Conservation (phyloP, 176 grass and related monocot species). For the Oryza rufipogon region DNA sequence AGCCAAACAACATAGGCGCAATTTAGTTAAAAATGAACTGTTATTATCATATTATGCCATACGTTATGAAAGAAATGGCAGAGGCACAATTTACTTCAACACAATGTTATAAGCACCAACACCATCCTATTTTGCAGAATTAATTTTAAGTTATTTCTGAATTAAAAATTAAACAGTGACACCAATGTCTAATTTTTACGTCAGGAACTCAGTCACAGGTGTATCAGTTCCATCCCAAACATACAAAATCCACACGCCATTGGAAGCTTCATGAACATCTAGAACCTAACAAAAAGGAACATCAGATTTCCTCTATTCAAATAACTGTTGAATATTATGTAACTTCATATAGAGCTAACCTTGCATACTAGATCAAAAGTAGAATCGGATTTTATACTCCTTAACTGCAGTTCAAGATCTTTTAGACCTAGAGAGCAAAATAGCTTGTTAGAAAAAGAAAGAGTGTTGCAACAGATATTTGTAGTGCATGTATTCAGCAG, state of each 20-base stretch:
- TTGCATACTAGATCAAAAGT: conserved; percentile 89
- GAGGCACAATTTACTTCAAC: not conserved
- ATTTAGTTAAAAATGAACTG: conserved; percentile 22
- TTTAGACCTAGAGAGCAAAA: conserved; percentile 55
- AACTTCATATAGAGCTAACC: conserved; percentile 50
- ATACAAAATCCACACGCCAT: conserved; percentile 58
- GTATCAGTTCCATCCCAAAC: conserved; percentile 96
- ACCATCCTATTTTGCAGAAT: not conserved
- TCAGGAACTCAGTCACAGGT: conserved; percentile 50
- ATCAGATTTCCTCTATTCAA: conserved; percentile 1
- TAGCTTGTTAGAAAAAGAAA: conserved; percentile 36
- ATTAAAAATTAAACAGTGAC: conserved; percentile 26
- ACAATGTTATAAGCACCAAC: conserved; percentile 28
- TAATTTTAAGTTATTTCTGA: not conserved
- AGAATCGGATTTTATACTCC: conserved; percentile 46
- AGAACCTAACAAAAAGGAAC: conserved; percentile 69
- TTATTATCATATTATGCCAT: conserved; percentile 14
- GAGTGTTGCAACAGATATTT: conserved; percentile 17
- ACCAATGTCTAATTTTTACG: conserved; percentile 34
- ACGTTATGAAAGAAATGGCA: conserved; percentile 1
- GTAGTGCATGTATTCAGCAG: conserved; percentile 2
- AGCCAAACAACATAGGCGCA: conserved; percentile 24
- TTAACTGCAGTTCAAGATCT: conserved; percentile 61
- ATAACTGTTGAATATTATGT: conserved; percentile 26
- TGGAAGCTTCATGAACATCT: conserved; percentile 66